Evolutionary conservation across 208 protist genomes (phyloP), one percentile per base, ranked within the genome.

Genomic region (Wallacemonas sp.): DNA sequence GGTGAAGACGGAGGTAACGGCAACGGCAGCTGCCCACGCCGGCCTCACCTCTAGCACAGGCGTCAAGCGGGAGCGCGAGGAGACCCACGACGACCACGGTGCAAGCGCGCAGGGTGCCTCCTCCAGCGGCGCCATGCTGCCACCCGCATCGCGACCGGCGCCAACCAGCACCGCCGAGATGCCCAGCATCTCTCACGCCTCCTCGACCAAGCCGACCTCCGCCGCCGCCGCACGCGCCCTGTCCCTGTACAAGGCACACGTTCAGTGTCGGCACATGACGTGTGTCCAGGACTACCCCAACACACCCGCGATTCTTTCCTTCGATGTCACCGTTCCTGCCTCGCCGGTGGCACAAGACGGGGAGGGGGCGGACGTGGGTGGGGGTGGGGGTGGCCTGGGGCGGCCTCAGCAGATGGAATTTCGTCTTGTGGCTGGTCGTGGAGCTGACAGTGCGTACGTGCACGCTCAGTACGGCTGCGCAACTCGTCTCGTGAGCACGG

Each of bases 381-480:
- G n/a, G n/a, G n/a, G n/a, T n/a, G n/a, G n/a, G 9, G 14, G 36
- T 14, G 36, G 36, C 36, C 6, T 41, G 9, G 36, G 36, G 9
- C 82, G 87, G 46, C 46, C 46, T 9, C 74, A 67, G 33, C 85
- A 94, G 58, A 67, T 92, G 0, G 74, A 82, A 59, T 81, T 95
- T 47, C 70, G 70, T 31, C 72, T 73, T 42, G 73, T 91, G 0
- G 83, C 78, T 2, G 89, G 89, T 1, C 77, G 89, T 19, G 89
- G 89, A 1, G 70, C 66, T 3, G 82, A 85, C 38, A 90, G 84
- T 63, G 63, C 77, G 8, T 71, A 91, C 3, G 41, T 89, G 28
- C 77, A 87, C 70, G 89, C 85, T 0, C 79, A 79, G 27, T 95
- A 91, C 72, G 89, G 89, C 59, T 91, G 90, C 51, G 79, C 86